Evolutionary conservation across 129 eudicot species (phyloP).

Genomic region (Scalesia atractyloides): DNA sequence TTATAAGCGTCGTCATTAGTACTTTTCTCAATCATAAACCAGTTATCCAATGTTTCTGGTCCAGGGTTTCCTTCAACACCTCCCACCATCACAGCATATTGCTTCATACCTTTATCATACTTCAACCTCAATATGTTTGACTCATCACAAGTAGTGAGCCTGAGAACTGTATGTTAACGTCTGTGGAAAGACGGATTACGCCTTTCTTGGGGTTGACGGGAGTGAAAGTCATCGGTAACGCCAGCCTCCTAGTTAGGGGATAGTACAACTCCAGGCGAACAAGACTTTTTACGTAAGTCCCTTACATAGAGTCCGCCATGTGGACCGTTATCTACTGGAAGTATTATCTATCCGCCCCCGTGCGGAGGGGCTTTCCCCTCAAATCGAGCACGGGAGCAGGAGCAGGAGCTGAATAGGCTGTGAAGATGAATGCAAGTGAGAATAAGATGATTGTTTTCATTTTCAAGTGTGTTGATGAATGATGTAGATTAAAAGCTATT

Average conservation of each 20-base stretch:
- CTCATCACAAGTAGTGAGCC: constrained; percentile 21
- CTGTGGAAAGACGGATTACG: constrained; percentile 37
- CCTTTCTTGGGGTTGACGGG: constrained; percentile 33
- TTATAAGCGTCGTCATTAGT: background rate
- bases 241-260: background rate
- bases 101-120: constrained; percentile 1
- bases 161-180: constrained; percentile 31
- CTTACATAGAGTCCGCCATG: constrained; percentile 23
- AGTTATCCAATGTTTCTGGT: background rate
- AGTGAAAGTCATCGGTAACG: constrained; percentile 18
- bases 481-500: too few relatives aligned
- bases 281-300: constrained; percentile 12
- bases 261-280: constrained; percentile 28
- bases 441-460: too few relatives aligned
- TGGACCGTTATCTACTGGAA: background rate
- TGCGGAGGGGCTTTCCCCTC: too few relatives aligned
- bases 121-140: constrained; percentile 35
- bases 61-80: constrained; percentile 30
- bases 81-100: constrained; percentile 30
- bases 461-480: too few relatives aligned
- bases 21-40: constrained; percentile 26
- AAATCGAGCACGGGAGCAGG: too few relatives aligned
- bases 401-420: too few relatives aligned
- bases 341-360: too few relatives aligned
- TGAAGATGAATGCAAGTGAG: too few relatives aligned